Evolutionary conservation across 495 filamentous ascomycete species (phyloP).

Genomic region (Pyrenopolyporus hunteri): DNA sequence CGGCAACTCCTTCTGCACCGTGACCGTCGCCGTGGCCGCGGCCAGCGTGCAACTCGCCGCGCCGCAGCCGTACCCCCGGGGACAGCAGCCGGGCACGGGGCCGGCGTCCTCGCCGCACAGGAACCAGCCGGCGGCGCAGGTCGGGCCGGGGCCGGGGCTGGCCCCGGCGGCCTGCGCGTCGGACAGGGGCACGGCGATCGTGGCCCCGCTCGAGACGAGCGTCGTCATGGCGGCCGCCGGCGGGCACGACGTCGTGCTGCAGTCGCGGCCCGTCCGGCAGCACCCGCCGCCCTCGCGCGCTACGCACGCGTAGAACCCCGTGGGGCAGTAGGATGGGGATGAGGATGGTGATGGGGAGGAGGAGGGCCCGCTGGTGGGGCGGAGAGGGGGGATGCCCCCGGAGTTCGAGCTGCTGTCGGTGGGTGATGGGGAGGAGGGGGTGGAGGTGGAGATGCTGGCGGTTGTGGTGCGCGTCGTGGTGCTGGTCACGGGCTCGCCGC

Average conservation of each 20-base stretch:
- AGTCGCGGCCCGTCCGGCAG: slow-evolving; percentile 80
- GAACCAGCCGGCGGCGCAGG: slow-evolving; percentile 80
- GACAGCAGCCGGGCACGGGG: slow-evolving; percentile 77
- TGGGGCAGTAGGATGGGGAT: slow-evolving; percentile 55
- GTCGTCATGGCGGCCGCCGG: slow-evolving; percentile 61
- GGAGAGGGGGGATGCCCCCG: slow-evolving; percentile 47
- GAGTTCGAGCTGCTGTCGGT: no score
- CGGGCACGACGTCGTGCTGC: slow-evolving; percentile 64
- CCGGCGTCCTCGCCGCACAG: slow-evolving; percentile 63
- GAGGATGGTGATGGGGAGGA: slow-evolving; percentile 30
- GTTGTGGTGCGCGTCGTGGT: slow-evolving; percentile 44
- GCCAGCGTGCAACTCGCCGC: slow-evolving; percentile 67
- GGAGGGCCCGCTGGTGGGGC: slow-evolving; percentile 27
- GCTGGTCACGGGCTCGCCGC: slow-evolving; percentile 27
- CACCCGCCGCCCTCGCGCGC: slow-evolving; percentile 61
- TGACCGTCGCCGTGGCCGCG: slow-evolving; percentile 51
- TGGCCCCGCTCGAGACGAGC: slow-evolving; percentile 67
- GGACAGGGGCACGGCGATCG: slow-evolving; percentile 67
- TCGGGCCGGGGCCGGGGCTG: slow-evolving; percentile 40
- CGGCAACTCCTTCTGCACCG: slow-evolving; percentile 66
- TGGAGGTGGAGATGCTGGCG: slow-evolving; percentile 43
- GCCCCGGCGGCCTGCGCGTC: slow-evolving; percentile 45
- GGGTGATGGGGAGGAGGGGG: slow-evolving; percentile 16
- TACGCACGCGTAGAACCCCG: slow-evolving; percentile 63
- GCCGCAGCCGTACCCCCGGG: slow-evolving; percentile 74